phyloP scores from a whole-genome alignment of 2,329 filamentous ascomycete genomes.

The Calonectria pauciramosa region DNA sequence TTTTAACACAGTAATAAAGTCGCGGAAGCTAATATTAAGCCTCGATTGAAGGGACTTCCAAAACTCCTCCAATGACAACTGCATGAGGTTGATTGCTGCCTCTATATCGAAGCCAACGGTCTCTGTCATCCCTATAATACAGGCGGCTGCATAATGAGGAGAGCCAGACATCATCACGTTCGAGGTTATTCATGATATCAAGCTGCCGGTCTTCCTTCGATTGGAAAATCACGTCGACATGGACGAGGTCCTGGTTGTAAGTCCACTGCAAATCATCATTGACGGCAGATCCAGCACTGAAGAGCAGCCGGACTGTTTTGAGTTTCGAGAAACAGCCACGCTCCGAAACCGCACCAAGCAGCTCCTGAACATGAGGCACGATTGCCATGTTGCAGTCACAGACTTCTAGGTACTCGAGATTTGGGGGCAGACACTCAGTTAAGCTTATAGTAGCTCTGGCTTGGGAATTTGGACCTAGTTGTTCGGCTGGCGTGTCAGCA shows the following conservation, averaged over 20 bases:
- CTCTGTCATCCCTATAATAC: background rate
- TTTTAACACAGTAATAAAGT: background rate
- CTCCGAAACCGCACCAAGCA: background rate
- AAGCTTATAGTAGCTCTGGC: slow-evolving; percentile 5
- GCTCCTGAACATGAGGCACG: slow-evolving; percentile 20
- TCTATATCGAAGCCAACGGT: slow-evolving; percentile 9
- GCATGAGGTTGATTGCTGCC: background rate
- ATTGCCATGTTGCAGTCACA: slow-evolving; percentile 22
- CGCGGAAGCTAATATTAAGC: background rate
- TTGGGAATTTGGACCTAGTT: background rate
- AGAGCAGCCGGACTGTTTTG: slow-evolving; percentile 13
- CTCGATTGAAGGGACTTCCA: background rate
- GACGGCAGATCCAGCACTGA: background rate
- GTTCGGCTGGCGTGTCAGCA: background rate
- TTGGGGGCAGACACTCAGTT: slow-evolving; percentile 19
- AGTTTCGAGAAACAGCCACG: background rate
- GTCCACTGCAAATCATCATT: background rate
- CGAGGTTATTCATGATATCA: background rate
- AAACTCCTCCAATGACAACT: background rate
- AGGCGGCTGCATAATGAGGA: slow-evolving; percentile 1
- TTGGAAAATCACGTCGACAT: slow-evolving; percentile 17
- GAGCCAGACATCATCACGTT: background rate
- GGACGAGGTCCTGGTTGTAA: background rate
- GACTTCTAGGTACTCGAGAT: slow-evolving; percentile 25
- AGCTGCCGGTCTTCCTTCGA: background rate